Evolutionary conservation across 176 grass and related monocot species (phyloP), one percentile per base, ranked within the genome.

Genomic region (Lolium perenne): DNA sequence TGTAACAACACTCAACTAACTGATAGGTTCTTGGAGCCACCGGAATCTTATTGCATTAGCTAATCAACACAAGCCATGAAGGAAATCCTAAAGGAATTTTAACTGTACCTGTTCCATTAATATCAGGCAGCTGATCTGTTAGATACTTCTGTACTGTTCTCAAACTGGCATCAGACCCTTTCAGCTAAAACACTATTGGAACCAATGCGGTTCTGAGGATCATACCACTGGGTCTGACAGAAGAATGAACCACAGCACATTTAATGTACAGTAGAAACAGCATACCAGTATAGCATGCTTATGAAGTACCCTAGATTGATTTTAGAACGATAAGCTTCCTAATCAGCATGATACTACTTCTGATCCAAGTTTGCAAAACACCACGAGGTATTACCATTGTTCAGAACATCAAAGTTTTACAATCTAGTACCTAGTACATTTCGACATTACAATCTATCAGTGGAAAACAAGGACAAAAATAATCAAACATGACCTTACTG

Each of bases 11-110:
- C 5, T 70, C 8, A 38, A 70, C 41, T 1, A n/a, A 8, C 8
- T n/a, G 6, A n/a, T 15, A 75, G 59, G 68, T n/a, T 38, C 7
- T 68, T 80, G 16, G 49, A 61, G 46, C 75, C 48, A 84, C 58
- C 10, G 10, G 46, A 79, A 87, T 65, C 7, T 64, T 50, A 67
- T 86, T 2, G 1, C 21, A 45, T n/a, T 38, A 51, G 16, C 32
- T 55, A 76, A 64, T 76, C 49, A 81, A 50, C 38, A 55, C 6
- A 61, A 78, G 51, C 12, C 54, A 82, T 71, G 16, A 71, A 11
- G 23, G 21, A 50, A 71, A 38, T 18, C 63, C 41, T 82, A 22
- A 18, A 86, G 29, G n/a, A 77, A 78, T 55, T 58, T 72, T 56
- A 64, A 73, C 7, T 18, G 38, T 64, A 79, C 65, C 22, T 45